Evolutionary conservation across 805 yeast species (phyloP).

Genomic region (Pichia phayaonensis): DNA sequence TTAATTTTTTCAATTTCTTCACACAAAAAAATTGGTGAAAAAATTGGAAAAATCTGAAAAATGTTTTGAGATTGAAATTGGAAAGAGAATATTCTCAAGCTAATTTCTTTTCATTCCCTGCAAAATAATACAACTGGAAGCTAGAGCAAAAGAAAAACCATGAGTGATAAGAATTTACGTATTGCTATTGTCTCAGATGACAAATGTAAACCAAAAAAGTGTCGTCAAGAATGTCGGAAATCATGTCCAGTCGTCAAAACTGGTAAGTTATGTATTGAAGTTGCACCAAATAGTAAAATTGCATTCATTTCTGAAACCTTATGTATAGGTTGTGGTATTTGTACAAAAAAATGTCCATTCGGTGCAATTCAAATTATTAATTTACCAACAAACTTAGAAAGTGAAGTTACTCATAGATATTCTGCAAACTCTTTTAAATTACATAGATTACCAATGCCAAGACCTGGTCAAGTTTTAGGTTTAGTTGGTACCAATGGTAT

Average conservation of each 20-base stretch:
- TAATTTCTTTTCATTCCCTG: background rate
- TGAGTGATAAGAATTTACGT: constrained; percentile 50
- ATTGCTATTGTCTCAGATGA: constrained; percentile 93
- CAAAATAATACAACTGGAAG: background rate
- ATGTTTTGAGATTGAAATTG: background rate
- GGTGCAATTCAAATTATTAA: constrained; percentile 95
- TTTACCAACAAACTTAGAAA: constrained; percentile 89
- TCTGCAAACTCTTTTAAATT: constrained; percentile 96
- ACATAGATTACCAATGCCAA: constrained; percentile 95
- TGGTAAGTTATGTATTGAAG: constrained; percentile 96
- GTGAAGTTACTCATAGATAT: constrained; percentile 92
- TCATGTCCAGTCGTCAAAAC: constrained; percentile 98
- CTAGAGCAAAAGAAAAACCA: constrained; percentile 8
- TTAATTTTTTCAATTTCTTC: background rate
- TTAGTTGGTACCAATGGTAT: constrained; percentile 99
- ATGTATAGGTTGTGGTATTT: constrained; percentile 99
- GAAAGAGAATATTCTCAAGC: background rate
- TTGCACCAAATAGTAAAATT: constrained; percentile 78
- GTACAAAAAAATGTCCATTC: constrained; percentile 97
- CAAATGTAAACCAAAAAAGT: constrained; percentile 96
- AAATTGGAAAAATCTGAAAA: background rate
- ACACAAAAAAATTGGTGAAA: background rate
- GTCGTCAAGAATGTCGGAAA: constrained; percentile 96
- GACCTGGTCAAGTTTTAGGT: constrained; percentile 98
- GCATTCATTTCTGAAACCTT: constrained; percentile 90